Evolutionary conservation across 768 basidiomycete species (phyloP), one percentile per base, ranked within the genome.

Genomic region (Strobilomyces dryophilus): DNA sequence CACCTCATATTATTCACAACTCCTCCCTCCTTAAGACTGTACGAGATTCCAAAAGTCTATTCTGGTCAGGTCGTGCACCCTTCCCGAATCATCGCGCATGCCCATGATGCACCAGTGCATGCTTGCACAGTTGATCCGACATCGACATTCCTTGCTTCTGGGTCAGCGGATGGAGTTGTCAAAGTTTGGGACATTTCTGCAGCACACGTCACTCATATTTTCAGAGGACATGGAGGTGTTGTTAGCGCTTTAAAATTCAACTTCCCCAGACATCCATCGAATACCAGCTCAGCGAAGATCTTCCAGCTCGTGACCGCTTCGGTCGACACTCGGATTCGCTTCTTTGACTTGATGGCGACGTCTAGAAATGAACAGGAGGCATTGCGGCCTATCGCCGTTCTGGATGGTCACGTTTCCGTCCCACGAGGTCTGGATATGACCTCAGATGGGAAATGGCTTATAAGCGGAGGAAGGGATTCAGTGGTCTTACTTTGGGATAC

Each of bases 221-320:
- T 95, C 78, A 89, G 89, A 63, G 95, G 95, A 2, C 97, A 98
- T 66, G 97, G 95, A 5, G 97, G 97, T n/a, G 91, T 97, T 54
- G 87, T 99, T 66, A 91, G 89, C 59, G 94, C 95, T 15, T 74
- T 98, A 54, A 74, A 80, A 24, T 99, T 95, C 73, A 88, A 86
- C 67, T 90, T 87, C 61, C 85, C 85, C 20, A 80, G 76, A 54
- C 79, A 87, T 55, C 74, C 77, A 3, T 80, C 81, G 8, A 73
- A 73, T 32, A 71, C 77, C 27, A 68, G 60, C 37, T 74, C 73
- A 49, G 71, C 74, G 48, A 74, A 72, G 58, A 79, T 76, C 47
- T 88, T 95, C 79, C 84, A 85, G 59, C 80, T 98, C 37, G 78
- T 95, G 51, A 95, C 95, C 0, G 95, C 89, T 6, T 95, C 92